Conservation (phyloP, 352 stramenopile species). For the Pythium oligandrum region DNA sequence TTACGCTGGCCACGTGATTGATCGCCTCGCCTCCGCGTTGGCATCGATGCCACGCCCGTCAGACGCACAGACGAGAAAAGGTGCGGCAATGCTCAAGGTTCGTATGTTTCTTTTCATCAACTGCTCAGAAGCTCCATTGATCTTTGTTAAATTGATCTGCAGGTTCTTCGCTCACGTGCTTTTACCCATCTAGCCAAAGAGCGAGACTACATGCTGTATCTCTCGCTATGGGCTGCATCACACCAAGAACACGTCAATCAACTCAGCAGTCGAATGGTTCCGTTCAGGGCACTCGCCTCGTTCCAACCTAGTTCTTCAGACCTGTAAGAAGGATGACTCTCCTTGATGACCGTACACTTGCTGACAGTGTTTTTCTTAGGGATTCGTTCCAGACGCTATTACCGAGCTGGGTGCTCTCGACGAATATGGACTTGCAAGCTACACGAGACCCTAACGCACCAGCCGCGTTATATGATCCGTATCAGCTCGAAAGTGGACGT, state of each 20-base stretch:
- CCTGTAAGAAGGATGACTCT: neutral
- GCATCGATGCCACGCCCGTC: slow-evolving; percentile 26
- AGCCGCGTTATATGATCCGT: slow-evolving; percentile 35
- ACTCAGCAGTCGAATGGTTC: slow-evolving; percentile 1
- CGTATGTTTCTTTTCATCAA: neutral
- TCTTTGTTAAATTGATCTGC: neutral
- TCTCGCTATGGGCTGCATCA: slow-evolving; percentile 12
- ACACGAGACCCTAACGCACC: too few species aligned
- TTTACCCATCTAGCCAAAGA: slow-evolving; percentile 54
- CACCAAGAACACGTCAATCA: slow-evolving; percentile 8
- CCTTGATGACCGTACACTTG: neutral
- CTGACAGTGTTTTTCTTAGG: neutral
- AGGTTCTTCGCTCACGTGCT: slow-evolving; percentile 69
- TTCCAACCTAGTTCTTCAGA: neutral
- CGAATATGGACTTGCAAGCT: slow-evolving; percentile 1
- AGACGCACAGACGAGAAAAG: slow-evolving; percentile 43
- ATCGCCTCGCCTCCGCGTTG: slow-evolving; percentile 37
- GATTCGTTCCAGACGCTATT: slow-evolving; percentile 1
- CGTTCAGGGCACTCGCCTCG: neutral
- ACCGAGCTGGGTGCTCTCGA: slow-evolving; percentile 5
- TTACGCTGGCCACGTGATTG: slow-evolving; percentile 49
- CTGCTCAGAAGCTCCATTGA: neutral
- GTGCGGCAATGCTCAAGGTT: slow-evolving; percentile 60
- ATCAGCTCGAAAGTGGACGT: slow-evolving; percentile 61
- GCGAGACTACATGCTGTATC: slow-evolving; percentile 61